Base-by-base conservation (phyloP, 352 stramenopile species). In the Pythium vanterpoolii region DNA sequence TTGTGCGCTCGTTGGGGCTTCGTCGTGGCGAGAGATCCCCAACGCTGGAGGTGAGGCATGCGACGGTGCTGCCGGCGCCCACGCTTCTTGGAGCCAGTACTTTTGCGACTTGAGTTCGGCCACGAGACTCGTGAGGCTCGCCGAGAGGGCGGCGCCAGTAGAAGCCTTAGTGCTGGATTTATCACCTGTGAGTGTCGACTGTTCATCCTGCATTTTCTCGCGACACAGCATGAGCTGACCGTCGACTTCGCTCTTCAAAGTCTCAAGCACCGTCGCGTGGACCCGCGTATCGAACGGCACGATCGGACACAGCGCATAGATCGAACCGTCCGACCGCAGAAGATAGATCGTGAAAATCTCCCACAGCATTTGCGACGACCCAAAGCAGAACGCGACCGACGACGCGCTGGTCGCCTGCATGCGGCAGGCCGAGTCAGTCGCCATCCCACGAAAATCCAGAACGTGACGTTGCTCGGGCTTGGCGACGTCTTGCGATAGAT, bases 41-140 rank as follows among this genome's bases (percentile, higher is more conserved):
- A 52, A 28, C 5, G n/a, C 49, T 39, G 49, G 21, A 8, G 53
- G 40, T 10, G 55, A 62, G 2, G 42, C 33, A 33, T 19, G 51
- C 3, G 38, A 49, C 6, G 52, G 40, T 2, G 61, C 44, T 13
- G 49, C 69, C 23, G 71, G 50, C 0, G 68, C 66, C 84, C 84
- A 93, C 8, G 73, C 71, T 65, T 91, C 74, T 18, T 89, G 68
- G 8, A 93, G 60, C 84, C 84, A 93, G 68, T 90, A 90, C 64
- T 90, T 89, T 43, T 93, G 84, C 21, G 84, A 90, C 69, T 90
- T 92, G 38, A 93, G 72, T 56, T 86, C 76, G 0, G 76, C 68
- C 23, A 91, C 54, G 11, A 66, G 65, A 30, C 64, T 60, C 27
- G 83, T 62, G 13, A 86, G 44, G 26, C 55, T 62, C 11, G 46